Percentiles rank a stretch among this genome's conserved stretches.
Conservation (phyloP, 169 alveolate genomes). For the Plasmodium malariae region DNA sequence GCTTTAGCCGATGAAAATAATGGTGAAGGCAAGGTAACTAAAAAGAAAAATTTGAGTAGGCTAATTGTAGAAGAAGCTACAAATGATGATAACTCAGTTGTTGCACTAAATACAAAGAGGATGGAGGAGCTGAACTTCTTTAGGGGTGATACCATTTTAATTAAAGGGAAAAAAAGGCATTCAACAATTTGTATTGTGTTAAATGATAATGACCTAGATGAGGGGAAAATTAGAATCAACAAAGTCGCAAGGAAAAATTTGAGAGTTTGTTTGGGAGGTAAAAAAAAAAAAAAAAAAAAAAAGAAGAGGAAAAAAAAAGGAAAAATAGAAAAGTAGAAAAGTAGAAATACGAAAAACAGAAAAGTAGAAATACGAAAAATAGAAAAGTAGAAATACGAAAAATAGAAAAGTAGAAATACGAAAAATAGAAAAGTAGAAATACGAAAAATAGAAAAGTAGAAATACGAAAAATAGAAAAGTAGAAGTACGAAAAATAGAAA, state of each 20-base stretch:
- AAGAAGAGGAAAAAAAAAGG: too few relatives aligned
- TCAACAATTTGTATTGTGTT: conserved; percentile 99
- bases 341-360: too few relatives aligned
- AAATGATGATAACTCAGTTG: conserved; percentile 99
- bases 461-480: too few relatives aligned
- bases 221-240: conserved; percentile 97
- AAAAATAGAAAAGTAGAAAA: too few relatives aligned
- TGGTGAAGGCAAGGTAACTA: conserved; percentile 34
- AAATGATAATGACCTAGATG: conserved; percentile 97
- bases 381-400: too few relatives aligned
- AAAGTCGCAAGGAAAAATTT: conserved; percentile 98
- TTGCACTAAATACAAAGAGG: conserved; percentile 94
- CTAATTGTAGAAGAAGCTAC: conserved; percentile 98
- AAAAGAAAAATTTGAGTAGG: conserved; percentile 83
- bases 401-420: too few relatives aligned
- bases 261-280: conserved; percentile 97
- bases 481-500: too few relatives aligned
- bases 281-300: not conserved
- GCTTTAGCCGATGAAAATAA: conserved; percentile 52
- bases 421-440: too few relatives aligned
- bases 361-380: too few relatives aligned
- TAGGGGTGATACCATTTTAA: conserved; percentile 98
- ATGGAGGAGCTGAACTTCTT: conserved; percentile 96
- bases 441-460: too few relatives aligned
- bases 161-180: conserved; percentile 99